A percentile compares a stretch with the other conserved stretches of the same genome.
phyloP scores from a whole-genome alignment of 305 asterid species.

The Caryopteris hybrid region DNA sequence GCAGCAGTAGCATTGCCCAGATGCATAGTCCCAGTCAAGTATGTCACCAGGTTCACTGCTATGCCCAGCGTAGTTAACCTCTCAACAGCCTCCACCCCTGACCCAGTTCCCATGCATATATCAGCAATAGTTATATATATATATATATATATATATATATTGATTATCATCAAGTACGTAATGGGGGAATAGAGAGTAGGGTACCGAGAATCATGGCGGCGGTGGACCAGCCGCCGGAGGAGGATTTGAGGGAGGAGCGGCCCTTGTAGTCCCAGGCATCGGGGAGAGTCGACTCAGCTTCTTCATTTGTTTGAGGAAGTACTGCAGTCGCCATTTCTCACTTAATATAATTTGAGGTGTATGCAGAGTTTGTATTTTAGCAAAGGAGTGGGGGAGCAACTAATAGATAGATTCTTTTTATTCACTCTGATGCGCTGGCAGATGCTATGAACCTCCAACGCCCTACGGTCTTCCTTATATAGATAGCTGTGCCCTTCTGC shows the following conservation, averaged over 20 bases:
- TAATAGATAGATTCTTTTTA: background rate
- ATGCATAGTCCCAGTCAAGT: constrained; percentile 80
- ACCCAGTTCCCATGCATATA: too few relatives aligned
- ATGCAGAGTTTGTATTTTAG: background rate
- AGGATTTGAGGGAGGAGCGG: constrained; percentile 46
- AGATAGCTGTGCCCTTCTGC: constrained; percentile 11
- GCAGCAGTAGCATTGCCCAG: constrained; percentile 73
- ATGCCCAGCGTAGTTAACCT: constrained; percentile 78
- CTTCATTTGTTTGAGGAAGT: constrained; percentile 47
- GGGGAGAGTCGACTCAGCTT: constrained; percentile 41
- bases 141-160: constrained; percentile 17
- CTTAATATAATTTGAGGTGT: too few relatives aligned
- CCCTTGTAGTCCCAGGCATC: constrained; percentile 94
- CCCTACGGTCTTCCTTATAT: constrained; percentile 26
- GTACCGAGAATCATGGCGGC: constrained; percentile 93
- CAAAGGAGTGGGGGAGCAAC: background rate
- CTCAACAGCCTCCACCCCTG: constrained; percentile 72
- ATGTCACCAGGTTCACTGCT: constrained; percentile 75
- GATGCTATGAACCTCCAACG: background rate
- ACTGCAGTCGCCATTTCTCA: constrained; percentile 19
- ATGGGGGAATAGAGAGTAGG: too few relatives aligned
- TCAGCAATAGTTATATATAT: too few relatives aligned
- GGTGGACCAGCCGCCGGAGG: constrained; percentile 75
- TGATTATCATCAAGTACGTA: too few relatives aligned
- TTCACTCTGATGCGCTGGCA: background rate